A percentile compares a stretch with the other conserved stretches of the same genome.
phyloP scores from a whole-genome alignment of 140 eudicot genomes.

The Bidens hawaiensis region DNA sequence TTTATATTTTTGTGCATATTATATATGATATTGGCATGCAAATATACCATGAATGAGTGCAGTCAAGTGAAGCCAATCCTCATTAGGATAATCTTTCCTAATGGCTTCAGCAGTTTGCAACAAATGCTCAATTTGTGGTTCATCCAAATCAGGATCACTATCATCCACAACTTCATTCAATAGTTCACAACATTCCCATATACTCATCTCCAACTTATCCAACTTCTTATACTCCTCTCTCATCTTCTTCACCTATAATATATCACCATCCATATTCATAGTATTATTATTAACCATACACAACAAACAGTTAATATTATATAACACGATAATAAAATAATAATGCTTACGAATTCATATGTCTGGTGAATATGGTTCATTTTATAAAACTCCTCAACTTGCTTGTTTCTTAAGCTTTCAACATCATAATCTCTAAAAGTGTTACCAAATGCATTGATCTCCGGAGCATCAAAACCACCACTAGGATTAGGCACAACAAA shows the following conservation, averaged over 20 bases:
- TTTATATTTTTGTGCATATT: neutral
- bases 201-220: slow-evolving; percentile 75
- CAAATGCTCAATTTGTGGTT: slow-evolving; percentile 86
- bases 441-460: slow-evolving; percentile 72
- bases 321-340: neutral
- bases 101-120: slow-evolving; percentile 90
- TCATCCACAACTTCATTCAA: slow-evolving; percentile 69
- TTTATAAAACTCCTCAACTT: slow-evolving; percentile 67
- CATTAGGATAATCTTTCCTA: slow-evolving; percentile 75
- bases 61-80: slow-evolving; percentile 86
- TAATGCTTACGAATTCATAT: slow-evolving; percentile 59
- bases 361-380: slow-evolving; percentile 72
- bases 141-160: too few relatives aligned
- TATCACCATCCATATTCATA: neutral
- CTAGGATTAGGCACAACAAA: slow-evolving; percentile 33
- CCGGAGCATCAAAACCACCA: slow-evolving; percentile 61
- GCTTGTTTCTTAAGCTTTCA: slow-evolving; percentile 48
- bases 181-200: slow-evolving; percentile 91
- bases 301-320: too few relatives aligned
- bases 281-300: neutral
- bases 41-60: slow-evolving; percentile 86
- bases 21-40: neutral
- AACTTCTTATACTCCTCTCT: slow-evolving; percentile 63
- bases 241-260: slow-evolving; percentile 64
- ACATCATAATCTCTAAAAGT: slow-evolving; percentile 70